phyloP scores from a whole-genome alignment of 768 basidiomycete genomes.

The Auriscalpium orientale region DNA sequence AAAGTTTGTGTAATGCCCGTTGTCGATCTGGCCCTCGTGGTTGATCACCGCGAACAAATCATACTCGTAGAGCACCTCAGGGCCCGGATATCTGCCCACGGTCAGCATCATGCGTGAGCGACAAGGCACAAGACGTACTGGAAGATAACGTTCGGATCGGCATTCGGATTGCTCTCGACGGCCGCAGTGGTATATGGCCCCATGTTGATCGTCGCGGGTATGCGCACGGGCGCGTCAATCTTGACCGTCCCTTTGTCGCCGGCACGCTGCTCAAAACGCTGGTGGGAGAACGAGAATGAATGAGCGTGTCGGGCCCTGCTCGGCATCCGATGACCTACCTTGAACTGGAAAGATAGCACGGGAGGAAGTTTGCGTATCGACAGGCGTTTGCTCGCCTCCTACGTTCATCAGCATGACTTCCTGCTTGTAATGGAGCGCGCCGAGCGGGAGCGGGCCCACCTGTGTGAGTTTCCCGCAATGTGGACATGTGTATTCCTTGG shows the following conservation, averaged over 20 bases:
- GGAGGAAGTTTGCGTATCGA: slow-evolving; percentile 82
- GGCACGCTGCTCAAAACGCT: slow-evolving; percentile 91
- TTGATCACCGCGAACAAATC: slow-evolving; percentile 91
- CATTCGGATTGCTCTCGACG: slow-evolving; percentile 31
- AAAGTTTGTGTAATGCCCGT: slow-evolving; percentile 90
- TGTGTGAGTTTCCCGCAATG: slow-evolving; percentile 71
- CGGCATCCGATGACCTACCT: slow-evolving; percentile 40
- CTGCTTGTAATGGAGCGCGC: background rate
- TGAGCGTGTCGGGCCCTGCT: background rate
- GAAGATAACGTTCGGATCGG: slow-evolving; percentile 2
- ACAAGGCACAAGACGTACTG: background rate
- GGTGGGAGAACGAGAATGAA: slow-evolving; percentile 1
- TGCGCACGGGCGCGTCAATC: slow-evolving; percentile 75
- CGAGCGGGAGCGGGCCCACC: slow-evolving; percentile 26
- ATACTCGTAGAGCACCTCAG: slow-evolving; percentile 74
- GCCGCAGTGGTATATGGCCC: slow-evolving; percentile 70
- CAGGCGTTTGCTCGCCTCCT: slow-evolving; percentile 80
- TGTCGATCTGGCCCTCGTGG: slow-evolving; percentile 91
- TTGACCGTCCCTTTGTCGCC: slow-evolving; percentile 71
- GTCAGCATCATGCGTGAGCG: too few species aligned
- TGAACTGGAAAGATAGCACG: slow-evolving; percentile 91
- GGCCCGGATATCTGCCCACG: slow-evolving; percentile 37
- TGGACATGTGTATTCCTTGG: slow-evolving; percentile 77
- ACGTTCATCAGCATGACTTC: background rate
- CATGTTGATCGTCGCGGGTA: slow-evolving; percentile 85